Evolutionary conservation across 106 monocot species (phyloP).

Genomic region (Apostasia shenzhenica): DNA sequence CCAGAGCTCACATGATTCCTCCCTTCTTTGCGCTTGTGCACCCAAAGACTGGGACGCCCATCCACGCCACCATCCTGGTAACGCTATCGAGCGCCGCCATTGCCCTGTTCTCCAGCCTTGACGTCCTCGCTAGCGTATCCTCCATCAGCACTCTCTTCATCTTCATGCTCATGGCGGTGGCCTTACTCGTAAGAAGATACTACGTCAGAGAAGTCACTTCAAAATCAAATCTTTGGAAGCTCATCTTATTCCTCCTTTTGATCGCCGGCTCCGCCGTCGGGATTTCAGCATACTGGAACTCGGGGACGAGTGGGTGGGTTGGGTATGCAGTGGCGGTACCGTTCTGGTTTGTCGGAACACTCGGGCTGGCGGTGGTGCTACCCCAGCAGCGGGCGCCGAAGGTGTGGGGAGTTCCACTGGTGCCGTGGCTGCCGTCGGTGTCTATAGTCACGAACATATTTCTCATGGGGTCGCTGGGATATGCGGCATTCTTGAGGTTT

Average conservation of each 20-base stretch:
- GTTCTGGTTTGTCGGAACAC: conserved; percentile 19
- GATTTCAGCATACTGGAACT: conserved; percentile 24
- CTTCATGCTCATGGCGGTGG: conserved; percentile 29
- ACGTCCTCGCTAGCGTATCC: conserved; percentile 11
- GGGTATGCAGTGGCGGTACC: conserved; percentile 23
- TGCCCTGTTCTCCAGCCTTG: conserved; percentile 23
- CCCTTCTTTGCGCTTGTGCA: conserved; percentile 30
- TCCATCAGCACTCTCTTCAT: conserved; percentile 32
- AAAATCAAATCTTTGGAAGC: conserved; percentile 11
- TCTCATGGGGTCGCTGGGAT: conserved; percentile 29
- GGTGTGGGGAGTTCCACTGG: conserved; percentile 31
- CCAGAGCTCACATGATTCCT: conserved; percentile 26
- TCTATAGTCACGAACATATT: conserved; percentile 30
- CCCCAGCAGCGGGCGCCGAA: conserved; percentile 20
- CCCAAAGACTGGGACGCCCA: conserved; percentile 24
- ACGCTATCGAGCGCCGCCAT: conserved; percentile 17
- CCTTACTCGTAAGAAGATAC: conserved; percentile 27
- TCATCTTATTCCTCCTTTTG: conserved; percentile 8
- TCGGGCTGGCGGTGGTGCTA: conserved; percentile 12
- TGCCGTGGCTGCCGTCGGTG: conserved; percentile 34
- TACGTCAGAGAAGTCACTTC: conserved; percentile 16
- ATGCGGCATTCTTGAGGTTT: conserved; percentile 23
- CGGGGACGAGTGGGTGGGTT: conserved; percentile 19
- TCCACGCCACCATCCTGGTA: conserved; percentile 21
- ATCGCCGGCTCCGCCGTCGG: conserved; percentile 15